Evolutionary conservation across 176 grass and related monocot genomes (phyloP).

Genomic region (Eleusine indica): DNA sequence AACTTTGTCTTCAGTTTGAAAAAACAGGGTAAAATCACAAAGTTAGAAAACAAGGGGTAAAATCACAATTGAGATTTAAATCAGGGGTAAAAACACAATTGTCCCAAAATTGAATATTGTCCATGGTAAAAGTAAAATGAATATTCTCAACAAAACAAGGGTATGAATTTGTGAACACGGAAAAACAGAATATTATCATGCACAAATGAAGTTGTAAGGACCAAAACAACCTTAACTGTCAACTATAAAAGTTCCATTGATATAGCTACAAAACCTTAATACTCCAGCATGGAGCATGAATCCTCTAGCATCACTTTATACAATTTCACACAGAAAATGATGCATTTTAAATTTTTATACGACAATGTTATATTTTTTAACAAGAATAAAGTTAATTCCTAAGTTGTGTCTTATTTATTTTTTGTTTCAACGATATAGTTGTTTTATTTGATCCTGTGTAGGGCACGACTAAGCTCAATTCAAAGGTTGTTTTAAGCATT

Average conservation of each 20-base stretch:
- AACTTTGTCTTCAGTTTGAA: no score
- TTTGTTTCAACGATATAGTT: background rate
- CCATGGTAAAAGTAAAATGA: constrained; percentile 11
- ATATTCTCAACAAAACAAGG: background rate
- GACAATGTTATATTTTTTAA: background rate
- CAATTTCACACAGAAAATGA: background rate
- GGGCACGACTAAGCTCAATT: background rate
- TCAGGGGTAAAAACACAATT: no score
- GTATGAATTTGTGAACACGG: background rate
- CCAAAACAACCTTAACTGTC: background rate
- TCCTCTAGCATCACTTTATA: background rate
- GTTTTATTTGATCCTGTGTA: background rate
- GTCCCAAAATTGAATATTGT: background rate
- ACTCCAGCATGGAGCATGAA: background rate
- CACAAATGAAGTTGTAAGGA: background rate
- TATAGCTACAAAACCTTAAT: background rate
- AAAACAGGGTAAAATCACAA: no score
- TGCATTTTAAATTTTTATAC: background rate
- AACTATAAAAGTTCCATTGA: background rate
- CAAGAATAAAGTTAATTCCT: background rate
- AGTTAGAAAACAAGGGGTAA: no score
- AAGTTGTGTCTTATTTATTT: background rate
- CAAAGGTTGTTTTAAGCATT: background rate
- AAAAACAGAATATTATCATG: background rate
- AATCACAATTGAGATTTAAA: no score